Conservation (phyloP, 169 alveolate genomes). For the Plasmodium coatneyi region DNA sequence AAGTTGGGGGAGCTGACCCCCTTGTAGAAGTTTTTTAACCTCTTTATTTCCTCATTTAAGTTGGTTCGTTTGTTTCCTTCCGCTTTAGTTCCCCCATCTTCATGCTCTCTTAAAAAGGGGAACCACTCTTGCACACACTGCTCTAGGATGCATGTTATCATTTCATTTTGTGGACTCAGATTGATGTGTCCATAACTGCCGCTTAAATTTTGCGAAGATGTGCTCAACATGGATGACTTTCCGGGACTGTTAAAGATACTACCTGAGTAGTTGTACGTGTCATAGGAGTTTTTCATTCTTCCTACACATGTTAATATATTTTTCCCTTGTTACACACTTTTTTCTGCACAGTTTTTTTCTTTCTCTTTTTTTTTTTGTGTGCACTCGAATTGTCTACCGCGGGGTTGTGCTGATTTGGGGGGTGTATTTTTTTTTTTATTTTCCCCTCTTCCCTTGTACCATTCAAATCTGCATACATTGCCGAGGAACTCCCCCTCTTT, state of each 20-base stretch:
- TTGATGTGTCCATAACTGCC: neutral
- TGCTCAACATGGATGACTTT: constrained; percentile 1
- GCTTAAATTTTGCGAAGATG: constrained; percentile 17
- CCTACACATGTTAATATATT: neutral
- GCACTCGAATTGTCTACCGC: neutral
- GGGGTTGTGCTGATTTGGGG: neutral
- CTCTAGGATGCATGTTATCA: constrained; percentile 29
- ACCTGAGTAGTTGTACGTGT: constrained; percentile 4
- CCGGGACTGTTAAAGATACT: constrained; percentile 1
- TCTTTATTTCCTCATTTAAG: constrained; percentile 18
- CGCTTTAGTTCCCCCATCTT: neutral
- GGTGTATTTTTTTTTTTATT: neutral
- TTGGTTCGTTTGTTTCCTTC: neutral
- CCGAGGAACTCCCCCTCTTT: neutral
- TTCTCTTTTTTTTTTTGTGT: neutral
- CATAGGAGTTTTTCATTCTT: constrained; percentile 19
- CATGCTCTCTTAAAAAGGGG: constrained; percentile 65
- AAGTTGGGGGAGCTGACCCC: constrained; percentile 62
- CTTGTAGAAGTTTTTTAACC: constrained; percentile 23
- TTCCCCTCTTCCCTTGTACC: neutral
- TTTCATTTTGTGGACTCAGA: constrained; percentile 29
- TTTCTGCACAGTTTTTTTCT: neutral
- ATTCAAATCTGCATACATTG: neutral
- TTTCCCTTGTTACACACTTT: neutral
- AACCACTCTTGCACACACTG: constrained; percentile 67